Evolutionary conservation across 441 rosid genomes (phyloP), one percentile per base, ranked within the genome.

Genomic region (Aquilaria agallochum): DNA sequence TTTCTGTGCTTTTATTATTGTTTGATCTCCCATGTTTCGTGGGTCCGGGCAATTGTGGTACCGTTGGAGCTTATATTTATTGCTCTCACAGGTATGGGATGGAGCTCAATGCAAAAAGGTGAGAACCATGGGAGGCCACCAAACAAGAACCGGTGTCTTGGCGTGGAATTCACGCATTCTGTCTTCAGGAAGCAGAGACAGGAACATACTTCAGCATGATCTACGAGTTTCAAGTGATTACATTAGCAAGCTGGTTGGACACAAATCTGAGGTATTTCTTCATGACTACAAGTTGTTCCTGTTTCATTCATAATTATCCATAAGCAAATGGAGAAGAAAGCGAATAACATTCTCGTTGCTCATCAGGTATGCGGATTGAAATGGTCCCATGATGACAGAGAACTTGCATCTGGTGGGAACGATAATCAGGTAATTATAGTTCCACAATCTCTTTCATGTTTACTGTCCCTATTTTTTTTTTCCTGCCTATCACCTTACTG

Each of bases 361-460:
- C 31, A 46, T n/a, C 74, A 83, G 88, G 86, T 95, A 14, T 95
- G 99, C 52, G 98, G 99, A 32, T 66, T 95, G 69, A 95, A 92
- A 79, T 95, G 99, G 99, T 95, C 98, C 48, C 90, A 86, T 45
- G 99, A 95, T 62, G 99, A 90, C 72, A 76, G 98, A 66, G 98
- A 95, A 73, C 99, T 95, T 32, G 99, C 99, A 7, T 95, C 99
- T 2, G 98, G 99, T 71, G 98, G 98, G 73, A 95, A 95, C 51
- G 99, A 95, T 66, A 95, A 95, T 76, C 98, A 93, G 96, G 98
- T 86, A 27, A 71, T 42, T 44, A 53, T 56, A 31, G n/a, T 2
- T 56, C 36, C 27, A 30, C 50, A 14, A 10, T 5, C 31, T 14
- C 31, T 11, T 9, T 40, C 11, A 8, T 12, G 34, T 49, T 40